Conservation (phyloP, 129 eudicot genomes). For the Flaveria brownii region DNA sequence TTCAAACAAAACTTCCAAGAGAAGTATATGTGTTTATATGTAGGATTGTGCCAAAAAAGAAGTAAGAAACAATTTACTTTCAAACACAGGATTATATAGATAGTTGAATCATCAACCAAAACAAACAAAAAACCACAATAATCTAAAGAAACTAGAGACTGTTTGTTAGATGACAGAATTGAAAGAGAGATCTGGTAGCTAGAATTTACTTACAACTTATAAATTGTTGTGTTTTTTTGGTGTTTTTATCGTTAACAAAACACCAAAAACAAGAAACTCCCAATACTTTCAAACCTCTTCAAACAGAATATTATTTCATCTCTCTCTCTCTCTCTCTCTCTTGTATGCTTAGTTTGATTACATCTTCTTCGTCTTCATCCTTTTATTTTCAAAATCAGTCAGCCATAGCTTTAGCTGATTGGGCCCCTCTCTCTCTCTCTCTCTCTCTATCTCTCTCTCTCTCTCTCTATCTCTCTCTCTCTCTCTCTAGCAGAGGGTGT, state of each 20-base stretch:
- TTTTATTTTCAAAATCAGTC: conserved; percentile 67
- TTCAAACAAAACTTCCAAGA: conserved; percentile 42
- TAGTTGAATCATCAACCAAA: conserved; percentile 24
- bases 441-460: conserved; percentile 20
- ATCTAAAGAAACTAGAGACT: conserved; percentile 32
- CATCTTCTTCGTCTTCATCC: conserved; percentile 46
- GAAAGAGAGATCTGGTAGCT: conserved; percentile 47
- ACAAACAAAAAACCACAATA: conserved; percentile 49
- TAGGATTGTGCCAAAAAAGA: conserved; percentile 51
- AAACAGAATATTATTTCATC: conserved; percentile 46
- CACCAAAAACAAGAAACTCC: conserved; percentile 61
- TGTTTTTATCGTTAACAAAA: conserved; percentile 49
- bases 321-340: conserved; percentile 28
- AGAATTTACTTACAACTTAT: conserved; percentile 33
- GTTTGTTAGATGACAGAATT: conserved; percentile 37
- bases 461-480: conserved; percentile 38
- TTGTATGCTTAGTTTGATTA: conserved; percentile 27
- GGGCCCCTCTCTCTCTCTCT: conserved; percentile 45
- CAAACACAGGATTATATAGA: conserved; percentile 8
- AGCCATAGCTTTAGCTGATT: conserved; percentile 59
- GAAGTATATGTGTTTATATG: conserved; percentile 25
- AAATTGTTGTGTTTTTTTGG: conserved; percentile 54
- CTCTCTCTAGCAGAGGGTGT: conserved; percentile 24
- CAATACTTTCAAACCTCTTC: conserved; percentile 36
- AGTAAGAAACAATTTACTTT: conserved; percentile 41